phyloP scores from a whole-genome alignment of 345 rosid genomes.

The Draba incana region DNA sequence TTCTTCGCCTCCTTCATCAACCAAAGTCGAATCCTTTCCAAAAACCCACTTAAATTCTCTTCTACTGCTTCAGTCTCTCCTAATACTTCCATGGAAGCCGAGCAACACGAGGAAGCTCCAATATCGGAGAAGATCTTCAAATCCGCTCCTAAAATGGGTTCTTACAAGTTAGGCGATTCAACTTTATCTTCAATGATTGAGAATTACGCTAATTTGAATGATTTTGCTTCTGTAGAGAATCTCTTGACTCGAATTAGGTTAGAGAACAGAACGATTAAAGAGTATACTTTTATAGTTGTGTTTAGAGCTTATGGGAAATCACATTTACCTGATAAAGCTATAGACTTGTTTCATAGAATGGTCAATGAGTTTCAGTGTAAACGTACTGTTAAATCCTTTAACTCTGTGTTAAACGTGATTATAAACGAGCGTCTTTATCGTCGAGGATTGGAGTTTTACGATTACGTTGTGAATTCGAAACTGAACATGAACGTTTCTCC shows the following conservation, averaged over 20 bases:
- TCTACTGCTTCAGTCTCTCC: constrained; percentile 30
- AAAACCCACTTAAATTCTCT: constrained; percentile 43
- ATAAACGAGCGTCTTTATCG: constrained; percentile 55
- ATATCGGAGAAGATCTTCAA: constrained; percentile 57
- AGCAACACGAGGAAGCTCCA: constrained; percentile 41
- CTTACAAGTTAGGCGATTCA: constrained; percentile 73
- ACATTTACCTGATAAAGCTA: constrained; percentile 61
- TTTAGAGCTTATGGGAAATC: constrained; percentile 82
- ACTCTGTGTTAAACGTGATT: constrained; percentile 80
- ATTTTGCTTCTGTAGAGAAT: constrained; percentile 61
- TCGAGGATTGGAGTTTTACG: constrained; percentile 73
- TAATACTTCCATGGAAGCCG: constrained; percentile 28
- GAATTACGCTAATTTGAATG: constrained; percentile 55
- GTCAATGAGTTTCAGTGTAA: constrained; percentile 66
- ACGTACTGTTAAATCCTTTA: constrained; percentile 76
- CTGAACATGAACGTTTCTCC: constrained; percentile 54
- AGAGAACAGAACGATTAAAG: constrained; percentile 63
- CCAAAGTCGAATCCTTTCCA: constrained; percentile 40
- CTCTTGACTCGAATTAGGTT: constrained; percentile 61
- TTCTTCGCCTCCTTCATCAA: constrained; percentile 26
- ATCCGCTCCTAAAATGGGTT: constrained; percentile 60
- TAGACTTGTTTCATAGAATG: constrained; percentile 71
- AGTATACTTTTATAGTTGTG: constrained; percentile 57
- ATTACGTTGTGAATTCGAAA: constrained; percentile 51
- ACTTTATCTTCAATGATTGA: constrained; percentile 72